Evolutionary conservation across 768 basidiomycete genomes (phyloP).

Genomic region (Calvatia gigantea): DNA sequence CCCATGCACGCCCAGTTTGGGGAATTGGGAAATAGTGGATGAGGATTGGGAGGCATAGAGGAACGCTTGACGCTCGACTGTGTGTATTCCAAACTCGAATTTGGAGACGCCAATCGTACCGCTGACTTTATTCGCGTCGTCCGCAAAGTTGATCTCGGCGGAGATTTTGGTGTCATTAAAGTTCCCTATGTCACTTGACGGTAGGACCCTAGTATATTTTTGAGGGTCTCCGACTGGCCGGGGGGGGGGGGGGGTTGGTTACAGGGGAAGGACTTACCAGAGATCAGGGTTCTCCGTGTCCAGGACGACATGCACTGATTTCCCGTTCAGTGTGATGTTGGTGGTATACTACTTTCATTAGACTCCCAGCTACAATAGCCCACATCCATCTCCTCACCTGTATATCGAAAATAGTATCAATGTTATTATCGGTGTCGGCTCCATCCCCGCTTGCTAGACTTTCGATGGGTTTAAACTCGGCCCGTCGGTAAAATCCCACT

Average conservation of each 20-base stretch:
- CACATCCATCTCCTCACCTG: neutral
- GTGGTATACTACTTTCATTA: constrained; percentile 22
- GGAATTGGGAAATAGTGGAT: constrained; percentile 13
- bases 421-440: neutral
- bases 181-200: constrained; percentile 27
- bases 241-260: neutral
- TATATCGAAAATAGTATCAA: neutral
- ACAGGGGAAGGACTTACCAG: constrained; percentile 21
- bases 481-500: neutral
- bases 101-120: constrained; percentile 31
- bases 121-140: constrained; percentile 29
- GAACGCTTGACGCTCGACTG: constrained; percentile 27
- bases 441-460: neutral
- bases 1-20: constrained; percentile 27
- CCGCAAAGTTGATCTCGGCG: constrained; percentile 28
- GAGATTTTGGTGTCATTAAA: constrained; percentile 30
- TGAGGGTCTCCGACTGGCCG: neutral
- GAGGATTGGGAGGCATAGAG: constrained; percentile 21
- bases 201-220: constrained; percentile 26
- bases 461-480: neutral
- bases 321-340: constrained; percentile 28
- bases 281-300: constrained; percentile 38
- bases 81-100: constrained; percentile 29
- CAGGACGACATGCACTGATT: constrained; percentile 29
- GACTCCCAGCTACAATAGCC: neutral